A percentile compares a stretch with the other conserved stretches of the same genome.
Evolutionary conservation across 2,329 filamentous ascomycete species (phyloP).

Genomic region (Penicillium hordei): DNA sequence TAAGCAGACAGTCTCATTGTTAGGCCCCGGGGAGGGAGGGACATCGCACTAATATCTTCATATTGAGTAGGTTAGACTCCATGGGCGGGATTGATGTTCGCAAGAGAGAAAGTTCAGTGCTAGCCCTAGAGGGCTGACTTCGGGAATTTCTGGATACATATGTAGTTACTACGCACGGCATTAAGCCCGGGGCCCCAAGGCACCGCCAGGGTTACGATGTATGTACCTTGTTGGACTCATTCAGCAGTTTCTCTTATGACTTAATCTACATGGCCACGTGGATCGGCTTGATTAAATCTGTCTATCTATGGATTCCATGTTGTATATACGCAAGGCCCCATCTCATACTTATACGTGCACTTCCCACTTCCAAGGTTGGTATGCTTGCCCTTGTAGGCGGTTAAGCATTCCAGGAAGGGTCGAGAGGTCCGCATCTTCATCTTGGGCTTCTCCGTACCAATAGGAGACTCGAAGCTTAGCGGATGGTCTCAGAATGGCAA

Average conservation of each 20-base stretch:
- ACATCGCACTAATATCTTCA: background rate
- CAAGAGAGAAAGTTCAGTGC: background rate
- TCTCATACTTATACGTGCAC: background rate
- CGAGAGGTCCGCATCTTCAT: background rate
- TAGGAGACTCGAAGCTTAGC: background rate
- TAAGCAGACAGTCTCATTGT: background rate
- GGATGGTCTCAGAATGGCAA: background rate
- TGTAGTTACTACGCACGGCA: background rate
- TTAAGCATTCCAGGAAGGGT: background rate
- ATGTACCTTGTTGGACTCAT: background rate
- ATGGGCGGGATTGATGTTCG: background rate
- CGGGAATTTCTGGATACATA: no score
- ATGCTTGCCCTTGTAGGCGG: background rate
- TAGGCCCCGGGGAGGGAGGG: background rate
- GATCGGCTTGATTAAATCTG: background rate
- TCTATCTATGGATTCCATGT: background rate
- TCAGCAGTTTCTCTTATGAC: background rate
- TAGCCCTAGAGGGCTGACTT: background rate
- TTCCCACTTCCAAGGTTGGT: background rate
- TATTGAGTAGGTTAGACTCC: background rate
- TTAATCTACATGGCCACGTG: conserved; percentile 1
- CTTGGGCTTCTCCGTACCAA: background rate
- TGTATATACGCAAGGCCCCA: background rate
- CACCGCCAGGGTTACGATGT: background rate
- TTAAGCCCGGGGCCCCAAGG: background rate